Percentiles rank a stretch among this genome's conserved stretches.
Evolutionary conservation across 805 yeast genomes (phyloP).

Genomic region (Candida sithepensis): DNA sequence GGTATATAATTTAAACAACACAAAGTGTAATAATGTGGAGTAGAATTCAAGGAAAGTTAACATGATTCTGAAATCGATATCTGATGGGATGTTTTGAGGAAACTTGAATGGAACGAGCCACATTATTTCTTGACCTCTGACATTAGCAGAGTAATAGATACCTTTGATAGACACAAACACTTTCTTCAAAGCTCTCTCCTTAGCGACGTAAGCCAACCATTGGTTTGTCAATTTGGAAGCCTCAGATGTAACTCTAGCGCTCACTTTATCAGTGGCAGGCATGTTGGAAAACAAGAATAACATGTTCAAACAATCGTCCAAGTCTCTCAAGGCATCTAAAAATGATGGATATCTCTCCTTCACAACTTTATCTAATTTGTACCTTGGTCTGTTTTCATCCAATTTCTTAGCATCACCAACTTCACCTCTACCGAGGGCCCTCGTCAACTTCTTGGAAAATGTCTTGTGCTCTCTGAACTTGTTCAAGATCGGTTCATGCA

Average conservation of each 20-base stretch:
- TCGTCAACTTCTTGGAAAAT: conserved; percentile 85
- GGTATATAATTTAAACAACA: conserved; percentile 76
- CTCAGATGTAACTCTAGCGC: conserved; percentile 77
- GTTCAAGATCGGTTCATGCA: conserved; percentile 90
- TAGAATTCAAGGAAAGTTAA: conserved; percentile 94
- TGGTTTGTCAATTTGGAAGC: conserved; percentile 86
- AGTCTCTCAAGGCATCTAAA: conserved; percentile 84
- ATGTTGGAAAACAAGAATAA: conserved; percentile 87
- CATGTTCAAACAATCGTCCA: conserved; percentile 96
- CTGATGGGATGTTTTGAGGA: conserved; percentile 92
- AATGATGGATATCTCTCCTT: conserved; percentile 96
- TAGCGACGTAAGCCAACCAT: conserved; percentile 92
- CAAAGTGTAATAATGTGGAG: conserved; percentile 86
- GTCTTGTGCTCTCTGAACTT: conserved; percentile 95
- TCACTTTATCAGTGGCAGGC: conserved; percentile 87
- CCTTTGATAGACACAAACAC: conserved; percentile 97
- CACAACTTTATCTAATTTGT: conserved; percentile 83
- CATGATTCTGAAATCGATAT: conserved; percentile 96
- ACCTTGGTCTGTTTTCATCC: conserved; percentile 76
- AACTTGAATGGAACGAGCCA: conserved; percentile 98
- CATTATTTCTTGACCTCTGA: conserved; percentile 87
- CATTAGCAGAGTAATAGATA: conserved; percentile 87
- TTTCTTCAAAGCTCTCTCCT: conserved; percentile 75
- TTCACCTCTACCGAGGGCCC: conserved; percentile 90
- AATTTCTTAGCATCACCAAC: conserved; percentile 81